These are phyloP conservation scores for Nannochloris sp. DNA, from an alignment of 139 green algal genomes.

Conservation along the genomic window DNA sequence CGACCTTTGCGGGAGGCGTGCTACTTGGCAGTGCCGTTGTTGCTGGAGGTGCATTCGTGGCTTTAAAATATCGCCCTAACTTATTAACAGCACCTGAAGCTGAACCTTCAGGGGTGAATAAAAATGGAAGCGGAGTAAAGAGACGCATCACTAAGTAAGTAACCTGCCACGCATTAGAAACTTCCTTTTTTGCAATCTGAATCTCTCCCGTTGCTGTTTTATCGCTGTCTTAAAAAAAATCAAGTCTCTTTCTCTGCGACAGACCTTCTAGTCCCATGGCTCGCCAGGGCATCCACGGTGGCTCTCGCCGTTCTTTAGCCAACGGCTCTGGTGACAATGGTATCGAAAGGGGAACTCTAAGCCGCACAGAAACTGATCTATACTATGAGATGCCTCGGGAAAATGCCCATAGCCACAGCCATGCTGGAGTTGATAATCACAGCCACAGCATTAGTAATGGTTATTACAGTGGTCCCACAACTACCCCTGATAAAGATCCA, in stretches of 20 bases:
- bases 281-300: not conserved
- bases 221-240: not conserved
- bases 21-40: slow-evolving; percentile 35
- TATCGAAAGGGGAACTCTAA: not conserved
- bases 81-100: no score
- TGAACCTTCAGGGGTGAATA: not conserved
- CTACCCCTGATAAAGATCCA: no score
- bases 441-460: no score
- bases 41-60: slow-evolving; percentile 33
- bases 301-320: not conserved
- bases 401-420: no score
- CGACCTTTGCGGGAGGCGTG: slow-evolving; percentile 29
- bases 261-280: not conserved
- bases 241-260: no score
- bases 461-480: no score
- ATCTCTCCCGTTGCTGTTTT: no score
- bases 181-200: not conserved
- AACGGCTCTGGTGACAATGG: not conserved
- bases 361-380: not conserved
- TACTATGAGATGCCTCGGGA: not conserved
- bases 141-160: no score
- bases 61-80: slow-evolving; percentile 13
- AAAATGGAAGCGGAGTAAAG: slow-evolving; percentile 1
- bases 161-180: not conserved
- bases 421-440: no score